Evolutionary conservation across 441 rosid species (phyloP), one percentile per base, ranked within the genome.

Genomic region (Erodium texanum): DNA sequence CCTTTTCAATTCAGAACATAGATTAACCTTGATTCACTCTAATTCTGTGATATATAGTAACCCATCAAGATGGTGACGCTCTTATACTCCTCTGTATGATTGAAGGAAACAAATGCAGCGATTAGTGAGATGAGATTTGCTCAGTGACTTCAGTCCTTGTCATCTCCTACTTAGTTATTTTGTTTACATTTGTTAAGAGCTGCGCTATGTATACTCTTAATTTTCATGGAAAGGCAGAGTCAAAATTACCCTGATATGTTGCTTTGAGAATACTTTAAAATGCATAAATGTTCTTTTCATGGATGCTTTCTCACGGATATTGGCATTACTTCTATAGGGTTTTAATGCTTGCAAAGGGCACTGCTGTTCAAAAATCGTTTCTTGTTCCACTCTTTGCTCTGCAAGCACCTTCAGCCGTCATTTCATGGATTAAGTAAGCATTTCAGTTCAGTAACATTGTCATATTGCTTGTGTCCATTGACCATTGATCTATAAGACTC

Each of bases 351-450:
- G 76, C 90, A 10, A 89, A 77, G 36, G 99, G 99, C 61, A 94
- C 96, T 48, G 85, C 85, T 3, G 76, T 87, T 63, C 92, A 80
- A 23, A 94, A 91, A 79, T 81, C 89, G 34, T 84, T 91, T 73
- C 80, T 94, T 68, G 96, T 86, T 77, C 99, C 96, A 0, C 64
- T 94, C 27, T 78, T 94, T 6, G 96, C 88, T 73, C 80, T 94
- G 18, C 89, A 81, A 68, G 96, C 96, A 66, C 97, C 99, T 18
- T 32, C 81, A 9, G 64, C 22, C 69, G 64, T 91, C 70, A 64
- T 91, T 72, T 79, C 96, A 68, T 88, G 99, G 99, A 85, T 87
- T 10, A 91, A 89, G 97, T 94, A 79, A 79, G 86, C 65, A 36
- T 65, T 32, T 70, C 1, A 0, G 64, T 73, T 0, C 19, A 23